A percentile compares a stretch with the other conserved stretches of the same genome.
Conservation (phyloP, 129 eudicot genomes). For the Lactuca saligna region DNA sequence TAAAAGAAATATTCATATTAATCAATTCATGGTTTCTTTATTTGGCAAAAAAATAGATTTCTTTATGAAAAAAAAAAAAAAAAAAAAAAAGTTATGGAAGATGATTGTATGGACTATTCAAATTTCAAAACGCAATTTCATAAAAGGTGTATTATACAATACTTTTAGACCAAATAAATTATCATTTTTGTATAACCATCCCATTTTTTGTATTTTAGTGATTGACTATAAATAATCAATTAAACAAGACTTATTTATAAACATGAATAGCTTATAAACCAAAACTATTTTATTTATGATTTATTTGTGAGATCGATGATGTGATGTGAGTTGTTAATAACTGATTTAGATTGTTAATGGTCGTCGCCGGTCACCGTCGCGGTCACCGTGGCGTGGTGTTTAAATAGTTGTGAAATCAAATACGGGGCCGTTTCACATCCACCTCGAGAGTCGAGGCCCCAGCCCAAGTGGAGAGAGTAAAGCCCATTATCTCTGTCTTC, state of each 20-base stretch:
- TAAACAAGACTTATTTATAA: no score
- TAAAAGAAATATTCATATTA: no score
- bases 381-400: constrained; percentile 27
- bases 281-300: no score
- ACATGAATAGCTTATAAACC: background rate
- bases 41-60: no score
- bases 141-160: no score
- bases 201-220: background rate
- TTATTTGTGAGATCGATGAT: background rate
- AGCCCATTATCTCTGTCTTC: constrained; percentile 39
- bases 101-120: no score
- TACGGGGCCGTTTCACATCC: constrained; percentile 9
- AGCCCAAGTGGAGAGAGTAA: constrained; percentile 19
- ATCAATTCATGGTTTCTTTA: no score
- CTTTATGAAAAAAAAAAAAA: no score
- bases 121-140: no score
- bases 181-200: background rate
- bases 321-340: background rate
- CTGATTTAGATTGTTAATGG: constrained; percentile 13
- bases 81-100: no score
- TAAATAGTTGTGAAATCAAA: constrained; percentile 20
- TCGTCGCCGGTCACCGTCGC: constrained; percentile 16
- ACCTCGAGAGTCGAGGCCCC: constrained; percentile 21
- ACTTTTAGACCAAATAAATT: no score
- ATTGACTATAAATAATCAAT: background rate